Base-by-base conservation (phyloP, 768 basidiomycete genomes). In the Harrya chromipes region DNA sequence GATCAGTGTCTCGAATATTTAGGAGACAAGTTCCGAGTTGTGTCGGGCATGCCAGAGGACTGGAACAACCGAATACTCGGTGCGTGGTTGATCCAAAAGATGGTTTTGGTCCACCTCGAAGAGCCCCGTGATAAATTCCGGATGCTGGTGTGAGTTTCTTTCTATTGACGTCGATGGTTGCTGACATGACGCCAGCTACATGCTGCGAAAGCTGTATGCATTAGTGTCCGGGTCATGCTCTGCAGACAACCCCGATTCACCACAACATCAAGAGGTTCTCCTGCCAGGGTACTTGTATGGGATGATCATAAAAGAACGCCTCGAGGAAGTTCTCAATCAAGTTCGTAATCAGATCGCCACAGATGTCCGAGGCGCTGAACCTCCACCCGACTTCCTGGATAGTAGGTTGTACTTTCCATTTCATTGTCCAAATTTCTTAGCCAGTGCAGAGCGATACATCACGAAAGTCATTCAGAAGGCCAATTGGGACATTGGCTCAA, bases 241-340 rank as follows among this genome's bases (percentile, higher is more conserved):
- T 59, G 79, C 88, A 43, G 97, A 99, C 72, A 98, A 98, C 65
- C 94, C 97, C 5, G 97, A 99, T 77, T 98, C 94, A 1, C 94
- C 97, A 51, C 95, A 98, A 65, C 91, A 98, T 63, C 97, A 99
- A 67, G 97, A 99, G 64, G 93, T 95, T 40, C 79, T 99, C 12
- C 82, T 98, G 6, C 97, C 97, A 1, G 97, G 97, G 26, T 82
- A 75, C 56, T 68, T 99, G 20, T 98, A 97, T 65, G 85, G 85
- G 42, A 97, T 95, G 90, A 97, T 98, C 62, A 89, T 99, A 74
- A 98, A 97, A 71, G 97, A 99, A 69, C 84, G 90, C 52, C 77
- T 98, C 52, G 95, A 97, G 57, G 97, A 98, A 66, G 84, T 83
- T 20, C 70, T 98, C 43, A 86, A 80, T 57, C 77, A 79, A 58